Evolutionary conservation across 1,284 basidiomycete species (phyloP), one percentile per base, ranked within the genome.

Genomic region (Cystobasidium pallidum): DNA sequence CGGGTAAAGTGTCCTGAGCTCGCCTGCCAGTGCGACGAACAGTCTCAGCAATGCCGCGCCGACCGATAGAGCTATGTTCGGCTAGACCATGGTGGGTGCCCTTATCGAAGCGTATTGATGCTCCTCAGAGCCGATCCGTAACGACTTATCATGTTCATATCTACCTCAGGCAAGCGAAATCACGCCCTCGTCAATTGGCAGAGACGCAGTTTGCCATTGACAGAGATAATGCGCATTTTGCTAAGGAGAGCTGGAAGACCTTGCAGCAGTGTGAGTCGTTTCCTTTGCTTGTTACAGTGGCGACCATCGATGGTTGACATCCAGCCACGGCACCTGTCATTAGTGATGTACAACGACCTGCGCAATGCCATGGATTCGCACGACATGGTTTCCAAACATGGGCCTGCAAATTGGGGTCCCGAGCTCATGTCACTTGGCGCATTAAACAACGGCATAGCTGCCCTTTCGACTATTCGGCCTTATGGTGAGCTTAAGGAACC

Each of bases 281-380:
- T 28, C 28, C n/a, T 59, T 30, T 24, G 7, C 17, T 15, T 26
- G 6, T 26, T 24, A 30, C 24, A 17, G 26, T 28, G n/a, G 4
- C 59, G 32, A 11, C n/a, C n/a, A n/a, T 45, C 43, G 3, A 15
- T 3, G 11, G 19, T 19, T 45, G 43, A 45, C 43, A 17, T 45
- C 4, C n/a, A 45, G 59, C 10, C 13, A n/a, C 26, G 8, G 28
- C n/a, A 11, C 2, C 43, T 19, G 15, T 15, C 30, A 32, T 15
- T 51, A 71, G 68, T 71, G 19, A 71, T 71, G 68, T 64, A 71
- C 39, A 71, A 71, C 61, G 68, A 71, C 26, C n/a, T 71, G 19
- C 26, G 28, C 19, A 64, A 71, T 30, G 30, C 59, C 19, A 71
- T 71, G 68, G 59, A 71, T 19, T 63, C 61, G 28, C 24, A 63